These are phyloP conservation scores for Avena insularis DNA, from an alignment of 176 grass and related monocot genomes.

Conservation along the genomic window DNA sequence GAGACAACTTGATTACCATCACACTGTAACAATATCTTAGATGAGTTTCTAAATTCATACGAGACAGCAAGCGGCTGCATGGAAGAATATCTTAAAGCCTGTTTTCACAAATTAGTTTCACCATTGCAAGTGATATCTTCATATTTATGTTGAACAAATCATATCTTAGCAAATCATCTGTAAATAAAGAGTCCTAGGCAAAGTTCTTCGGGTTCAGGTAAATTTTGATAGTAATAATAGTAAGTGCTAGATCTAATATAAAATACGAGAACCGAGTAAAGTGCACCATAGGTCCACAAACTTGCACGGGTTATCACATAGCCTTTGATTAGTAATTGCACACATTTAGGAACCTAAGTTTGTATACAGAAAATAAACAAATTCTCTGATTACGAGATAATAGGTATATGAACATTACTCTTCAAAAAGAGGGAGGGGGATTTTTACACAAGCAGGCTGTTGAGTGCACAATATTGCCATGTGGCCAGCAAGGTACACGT, in stretches of 20 bases:
- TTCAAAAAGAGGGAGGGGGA: background rate
- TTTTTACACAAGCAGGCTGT: background rate
- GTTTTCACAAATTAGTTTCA: background rate
- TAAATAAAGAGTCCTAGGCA: background rate
- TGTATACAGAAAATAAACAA: background rate
- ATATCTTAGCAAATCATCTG: background rate
- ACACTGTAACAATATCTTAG: background rate
- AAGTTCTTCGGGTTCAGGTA: background rate
- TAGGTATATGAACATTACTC: background rate
- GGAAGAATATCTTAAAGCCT: background rate
- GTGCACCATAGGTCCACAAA: slow-evolving; percentile 4
- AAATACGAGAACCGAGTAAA: background rate
- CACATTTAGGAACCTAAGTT: background rate
- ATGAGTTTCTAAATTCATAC: background rate
- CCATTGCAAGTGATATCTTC: background rate
- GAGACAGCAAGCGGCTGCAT: background rate
- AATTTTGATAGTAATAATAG: slow-evolving; percentile 19
- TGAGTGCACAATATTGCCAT: background rate
- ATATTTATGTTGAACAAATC: background rate
- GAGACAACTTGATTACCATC: background rate
- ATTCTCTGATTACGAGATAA: background rate
- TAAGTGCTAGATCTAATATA: background rate
- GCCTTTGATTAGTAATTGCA: background rate
- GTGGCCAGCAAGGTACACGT: background rate
- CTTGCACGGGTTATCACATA: background rate